Evolutionary conservation across 1,284 basidiomycete genomes (phyloP).

Genomic region (Pulveroboletus sp.): DNA sequence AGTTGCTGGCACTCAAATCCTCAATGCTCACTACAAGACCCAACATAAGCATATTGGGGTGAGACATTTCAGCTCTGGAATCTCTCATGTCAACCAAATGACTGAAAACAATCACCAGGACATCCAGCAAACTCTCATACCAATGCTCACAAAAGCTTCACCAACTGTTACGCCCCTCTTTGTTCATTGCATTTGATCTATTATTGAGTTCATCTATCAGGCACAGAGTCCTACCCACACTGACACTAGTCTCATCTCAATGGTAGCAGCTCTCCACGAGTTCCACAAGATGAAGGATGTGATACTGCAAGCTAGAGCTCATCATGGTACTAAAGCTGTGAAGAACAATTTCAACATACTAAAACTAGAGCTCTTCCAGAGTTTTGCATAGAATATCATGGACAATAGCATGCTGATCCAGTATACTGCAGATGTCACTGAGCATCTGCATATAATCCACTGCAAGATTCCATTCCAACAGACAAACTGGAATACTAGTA

Average conservation of each 20-base stretch:
- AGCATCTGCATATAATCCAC: neutral
- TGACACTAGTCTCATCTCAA: neutral
- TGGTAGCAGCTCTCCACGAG: slow-evolving; percentile 1
- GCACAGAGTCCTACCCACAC: neutral
- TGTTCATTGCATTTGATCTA: neutral
- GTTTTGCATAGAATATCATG: neutral
- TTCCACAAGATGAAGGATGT: slow-evolving; percentile 1
- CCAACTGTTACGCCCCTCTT: neutral
- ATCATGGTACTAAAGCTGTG: neutral
- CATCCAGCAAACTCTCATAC: too few relatives aligned
- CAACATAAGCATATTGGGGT: too few relatives aligned
- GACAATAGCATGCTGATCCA: slow-evolving; percentile 1
- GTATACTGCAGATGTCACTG: slow-evolving; percentile 1
- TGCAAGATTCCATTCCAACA: slow-evolving; percentile 2
- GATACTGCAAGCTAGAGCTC: neutral
- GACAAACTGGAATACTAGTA: neutral
- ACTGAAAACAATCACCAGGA: too few relatives aligned
- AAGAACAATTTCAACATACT: slow-evolving; percentile 7
- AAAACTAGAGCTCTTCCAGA: slow-evolving; percentile 7
- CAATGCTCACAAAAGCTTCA: too few relatives aligned
- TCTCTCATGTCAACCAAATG: too few relatives aligned
- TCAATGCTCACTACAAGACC: too few relatives aligned
- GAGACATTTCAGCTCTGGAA: too few relatives aligned
- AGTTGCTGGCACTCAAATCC: too few relatives aligned
- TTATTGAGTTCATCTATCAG: neutral